Evolutionary conservation across 805 yeast genomes (phyloP).

Genomic region (Kuraishia cidri): DNA sequence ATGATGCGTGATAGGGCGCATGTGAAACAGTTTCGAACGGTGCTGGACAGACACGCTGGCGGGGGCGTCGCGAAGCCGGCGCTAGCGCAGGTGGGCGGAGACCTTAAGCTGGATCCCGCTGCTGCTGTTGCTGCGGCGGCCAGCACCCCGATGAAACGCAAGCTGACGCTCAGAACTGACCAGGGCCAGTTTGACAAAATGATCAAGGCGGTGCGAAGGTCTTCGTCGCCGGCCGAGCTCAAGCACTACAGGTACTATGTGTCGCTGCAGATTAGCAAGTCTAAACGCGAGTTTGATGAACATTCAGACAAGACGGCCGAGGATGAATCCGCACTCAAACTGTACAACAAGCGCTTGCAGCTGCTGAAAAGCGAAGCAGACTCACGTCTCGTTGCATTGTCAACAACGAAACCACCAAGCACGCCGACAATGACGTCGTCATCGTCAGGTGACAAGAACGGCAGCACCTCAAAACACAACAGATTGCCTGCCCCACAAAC

Average conservation of each 20-base stretch:
- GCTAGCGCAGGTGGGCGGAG: too few species aligned
- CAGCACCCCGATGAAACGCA: conserved; percentile 15
- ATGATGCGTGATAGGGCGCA: conserved; percentile 66
- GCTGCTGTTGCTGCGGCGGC: too few species aligned
- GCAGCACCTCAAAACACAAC: conserved; percentile 2
- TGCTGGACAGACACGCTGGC: conserved; percentile 56
- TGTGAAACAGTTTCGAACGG: conserved; percentile 62
- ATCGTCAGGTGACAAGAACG: neutral
- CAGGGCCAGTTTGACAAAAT: conserved; percentile 30
- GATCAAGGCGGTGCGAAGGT: conserved; percentile 20
- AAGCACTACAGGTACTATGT: conserved; percentile 38
- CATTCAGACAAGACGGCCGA: conserved; percentile 7
- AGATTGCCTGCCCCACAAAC: conserved; percentile 1
- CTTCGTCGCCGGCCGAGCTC: conserved; percentile 30
- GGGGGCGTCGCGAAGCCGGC: neutral
- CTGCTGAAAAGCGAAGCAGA: conserved; percentile 12
- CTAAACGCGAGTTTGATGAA: conserved; percentile 20
- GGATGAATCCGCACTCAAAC: neutral
- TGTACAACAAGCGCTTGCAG: conserved; percentile 11
- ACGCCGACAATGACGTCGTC: too few species aligned
- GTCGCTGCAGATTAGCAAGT: conserved; percentile 35
- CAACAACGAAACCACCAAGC: too few species aligned
- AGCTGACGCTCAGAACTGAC: conserved; percentile 29
- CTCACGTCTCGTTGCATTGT: conserved; percentile 6
- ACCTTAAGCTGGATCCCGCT: too few species aligned